Conservation (phyloP, 106 monocot genomes). For the Acanthochlamys bracteata region DNA sequence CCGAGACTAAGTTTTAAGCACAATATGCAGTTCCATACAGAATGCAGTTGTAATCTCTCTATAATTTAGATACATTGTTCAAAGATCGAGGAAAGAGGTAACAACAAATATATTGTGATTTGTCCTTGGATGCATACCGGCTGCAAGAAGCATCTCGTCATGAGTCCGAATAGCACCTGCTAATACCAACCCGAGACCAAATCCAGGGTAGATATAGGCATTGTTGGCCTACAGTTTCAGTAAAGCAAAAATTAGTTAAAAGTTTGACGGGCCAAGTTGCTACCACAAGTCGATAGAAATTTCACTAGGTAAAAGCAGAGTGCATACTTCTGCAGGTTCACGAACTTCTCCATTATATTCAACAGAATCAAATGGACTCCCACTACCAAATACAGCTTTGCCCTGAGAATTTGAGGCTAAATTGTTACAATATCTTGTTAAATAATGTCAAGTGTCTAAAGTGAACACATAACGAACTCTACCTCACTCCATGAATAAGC, state of each 20-base stretch:
- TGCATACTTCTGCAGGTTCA: constrained; percentile 62
- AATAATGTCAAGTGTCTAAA: no score
- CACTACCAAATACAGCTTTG: constrained; percentile 83
- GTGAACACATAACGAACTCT: no score
- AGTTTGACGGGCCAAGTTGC: no score
- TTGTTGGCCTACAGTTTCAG: constrained; percentile 55
- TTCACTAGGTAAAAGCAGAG: constrained; percentile 22
- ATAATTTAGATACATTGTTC: no score
- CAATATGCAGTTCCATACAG: no score
- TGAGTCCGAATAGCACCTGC: constrained; percentile 85
- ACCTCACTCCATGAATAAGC: constrained; percentile 93
- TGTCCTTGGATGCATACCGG: constrained; percentile 58
- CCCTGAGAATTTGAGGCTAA: constrained; percentile 44
- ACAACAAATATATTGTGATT: neutral
- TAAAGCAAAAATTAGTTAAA: no score
- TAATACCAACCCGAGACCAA: constrained; percentile 82
- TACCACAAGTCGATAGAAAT: neutral
- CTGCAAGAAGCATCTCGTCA: constrained; percentile 93
- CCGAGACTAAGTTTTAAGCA: no score
- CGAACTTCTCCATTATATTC: constrained; percentile 63
- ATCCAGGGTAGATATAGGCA: constrained; percentile 90
- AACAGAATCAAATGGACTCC: constrained; percentile 82
- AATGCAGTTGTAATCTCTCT: no score
- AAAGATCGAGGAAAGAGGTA: no score
- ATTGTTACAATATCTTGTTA: neutral